Base-by-base conservation (phyloP, 1,284 basidiomycete genomes). In the Fomitiporia mediterranea region DNA sequence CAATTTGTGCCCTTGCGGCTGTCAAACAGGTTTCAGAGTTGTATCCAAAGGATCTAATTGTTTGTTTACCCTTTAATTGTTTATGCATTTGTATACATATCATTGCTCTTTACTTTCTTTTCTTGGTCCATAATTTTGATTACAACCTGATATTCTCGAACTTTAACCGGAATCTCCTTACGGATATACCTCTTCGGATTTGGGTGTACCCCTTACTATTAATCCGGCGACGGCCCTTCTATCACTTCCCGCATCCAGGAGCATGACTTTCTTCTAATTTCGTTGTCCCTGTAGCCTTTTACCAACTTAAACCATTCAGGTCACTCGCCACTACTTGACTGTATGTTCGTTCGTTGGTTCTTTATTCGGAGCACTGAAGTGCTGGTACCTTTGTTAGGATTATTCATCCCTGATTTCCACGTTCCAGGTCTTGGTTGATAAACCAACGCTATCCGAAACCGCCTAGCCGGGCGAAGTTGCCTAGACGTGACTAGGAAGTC, bases 401-500 rank as follows among this genome's bases (percentile, higher is more conserved):
- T 19, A 2, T 40, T 15, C 15, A 8, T 15, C 39, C 19, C 17
- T n/a, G 25, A 27, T 46, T 23, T 28, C 25, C 11, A 1, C 44
- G 13, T 46, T 13, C 44, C 27, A 46, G 27, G 44, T 15, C 44
- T 28, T 30, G 8, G 9, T 25, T 3, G 25, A 11, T 11, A n/a
- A 28, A 4, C 23, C 9, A 30, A 34, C 13, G 7, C 13, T 34
- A 2, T 4, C 11, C 11, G 13, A 15, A 13, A 30, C 15, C 44
- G 6, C 11, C 25, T 17, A 25, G 15, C 34, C 39, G 27, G 11
- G 17, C 40, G 28, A 30, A 27, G 21, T 53, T 43, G 6, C 30
- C 34, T 42, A 43, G 44, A 43, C 40, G 38, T 23, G 27, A 53
- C 37, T 40, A 13, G 23, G 44, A 25, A 46, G 44, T 46, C 27